phyloP scores from a whole-genome alignment of 1,139 yeast genomes.

The Ashbya aceris region DNA sequence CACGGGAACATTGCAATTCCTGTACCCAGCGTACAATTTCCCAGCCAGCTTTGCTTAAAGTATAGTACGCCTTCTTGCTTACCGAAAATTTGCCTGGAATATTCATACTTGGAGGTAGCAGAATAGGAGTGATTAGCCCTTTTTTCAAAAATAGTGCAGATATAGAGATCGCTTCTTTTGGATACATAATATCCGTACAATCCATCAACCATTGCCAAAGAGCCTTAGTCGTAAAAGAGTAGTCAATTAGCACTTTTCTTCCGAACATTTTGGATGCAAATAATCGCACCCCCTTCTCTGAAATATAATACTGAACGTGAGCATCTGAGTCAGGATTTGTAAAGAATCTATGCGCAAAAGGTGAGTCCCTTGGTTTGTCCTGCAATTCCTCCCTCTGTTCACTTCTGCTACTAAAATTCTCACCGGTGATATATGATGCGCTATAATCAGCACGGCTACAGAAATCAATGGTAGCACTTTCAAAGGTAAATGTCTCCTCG shows the following conservation, averaged over 20 bases:
- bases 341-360: constrained; percentile 68
- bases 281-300: constrained; percentile 58
- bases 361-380: constrained; percentile 37
- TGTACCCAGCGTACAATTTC: constrained; percentile 34
- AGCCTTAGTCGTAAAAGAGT: constrained; percentile 66
- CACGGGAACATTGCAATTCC: not conserved
- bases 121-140: constrained; percentile 41
- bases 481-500: constrained; percentile 26
- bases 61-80: constrained; percentile 33
- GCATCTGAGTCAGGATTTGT: constrained; percentile 87
- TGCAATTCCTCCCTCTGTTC: not conserved
- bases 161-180: constrained; percentile 52
- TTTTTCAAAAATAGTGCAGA: constrained; percentile 46
- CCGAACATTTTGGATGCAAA: constrained; percentile 37
- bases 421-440: constrained; percentile 26
- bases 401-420: not conserved
- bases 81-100: constrained; percentile 26
- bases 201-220: constrained; percentile 83
- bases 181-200: constrained; percentile 62
- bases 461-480: constrained; percentile 12
- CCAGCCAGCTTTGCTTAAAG: constrained; percentile 34
- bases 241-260: constrained; percentile 28
- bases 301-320: constrained; percentile 66
- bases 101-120: constrained; percentile 27
- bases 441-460: constrained; percentile 9